These are phyloP conservation scores for Solanum habrochaites DNA, from an alignment of 257 asterid genomes.

Conservation along the genomic window DNA sequence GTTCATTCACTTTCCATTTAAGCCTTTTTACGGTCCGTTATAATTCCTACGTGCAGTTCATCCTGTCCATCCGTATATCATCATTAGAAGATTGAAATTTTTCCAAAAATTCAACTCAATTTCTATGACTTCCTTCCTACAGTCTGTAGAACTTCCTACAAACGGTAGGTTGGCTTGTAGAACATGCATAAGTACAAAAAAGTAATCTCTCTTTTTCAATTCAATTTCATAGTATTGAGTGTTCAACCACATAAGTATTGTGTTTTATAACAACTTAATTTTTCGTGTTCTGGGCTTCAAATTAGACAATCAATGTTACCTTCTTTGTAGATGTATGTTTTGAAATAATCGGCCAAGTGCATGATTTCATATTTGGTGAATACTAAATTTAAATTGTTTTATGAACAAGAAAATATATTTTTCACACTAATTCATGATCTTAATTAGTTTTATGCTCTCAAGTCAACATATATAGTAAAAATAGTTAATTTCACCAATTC, in stretches of 20 bases:
- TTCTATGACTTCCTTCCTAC: background rate
- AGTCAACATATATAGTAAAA: no score
- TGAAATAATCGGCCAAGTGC: background rate
- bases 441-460: no score
- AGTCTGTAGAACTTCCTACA: rapidly evolving
- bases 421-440: background rate
- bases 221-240: background rate
- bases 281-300: no score
- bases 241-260: background rate
- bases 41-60: background rate
- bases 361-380: background rate
- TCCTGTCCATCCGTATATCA: background rate
- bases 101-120: background rate
- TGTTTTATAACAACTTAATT: background rate
- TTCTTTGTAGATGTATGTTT: background rate
- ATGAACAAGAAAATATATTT: background rate
- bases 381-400: background rate
- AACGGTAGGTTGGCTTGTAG: background rate
- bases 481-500: no score
- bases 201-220: background rate
- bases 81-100: background rate
- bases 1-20: background rate
- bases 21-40: no score
- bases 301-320: background rate
- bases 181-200: background rate